A percentile compares a stretch with the other conserved stretches of the same genome.
Evolutionary conservation across 805 yeast genomes (phyloP).

Genomic region (Ogataea siamensis): DNA sequence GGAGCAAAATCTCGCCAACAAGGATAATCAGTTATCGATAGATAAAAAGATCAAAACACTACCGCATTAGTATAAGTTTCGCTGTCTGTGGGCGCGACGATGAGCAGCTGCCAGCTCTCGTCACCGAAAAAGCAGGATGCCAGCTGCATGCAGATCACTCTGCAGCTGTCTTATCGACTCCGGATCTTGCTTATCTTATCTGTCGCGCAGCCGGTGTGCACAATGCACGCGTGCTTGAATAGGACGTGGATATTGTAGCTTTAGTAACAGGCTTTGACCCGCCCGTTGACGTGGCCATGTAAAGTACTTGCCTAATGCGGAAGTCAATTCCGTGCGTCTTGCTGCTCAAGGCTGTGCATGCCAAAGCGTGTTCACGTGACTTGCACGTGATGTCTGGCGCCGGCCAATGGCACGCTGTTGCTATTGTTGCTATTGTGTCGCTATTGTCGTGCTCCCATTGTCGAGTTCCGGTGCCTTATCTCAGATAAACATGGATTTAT

Average conservation of each 20-base stretch:
- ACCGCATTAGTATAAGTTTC: conserved; percentile 10
- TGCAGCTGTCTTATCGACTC: conserved; percentile 6
- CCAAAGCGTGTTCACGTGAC: not conserved
- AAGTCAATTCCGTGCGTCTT: conserved; percentile 1
- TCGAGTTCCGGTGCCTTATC: conserved; percentile 2
- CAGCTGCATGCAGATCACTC: no score
- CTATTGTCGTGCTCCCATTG: not conserved
- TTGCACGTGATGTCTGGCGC: not conserved
- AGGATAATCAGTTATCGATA: no score
- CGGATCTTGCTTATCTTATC: conserved; percentile 9
- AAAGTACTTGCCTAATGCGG: conserved; percentile 7
- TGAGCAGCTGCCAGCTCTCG: no score
- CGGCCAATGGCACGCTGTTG: not conserved
- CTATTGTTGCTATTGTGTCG: not conserved
- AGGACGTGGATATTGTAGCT: conserved; percentile 6
- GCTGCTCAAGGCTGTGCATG: no score
- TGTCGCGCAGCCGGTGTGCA: not conserved
- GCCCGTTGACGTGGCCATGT: conserved; percentile 2
- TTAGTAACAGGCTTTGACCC: not conserved
- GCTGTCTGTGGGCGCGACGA: no score
- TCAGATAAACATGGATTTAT: conserved; percentile 1
- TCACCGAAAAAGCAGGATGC: no score
- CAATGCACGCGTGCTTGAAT: conserved; percentile 1
- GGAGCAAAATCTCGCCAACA: no score
- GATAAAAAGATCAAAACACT: conserved; percentile 2